Conservation (phyloP, 768 basidiomycete species). For the Leccinellum rugosiceps region DNA sequence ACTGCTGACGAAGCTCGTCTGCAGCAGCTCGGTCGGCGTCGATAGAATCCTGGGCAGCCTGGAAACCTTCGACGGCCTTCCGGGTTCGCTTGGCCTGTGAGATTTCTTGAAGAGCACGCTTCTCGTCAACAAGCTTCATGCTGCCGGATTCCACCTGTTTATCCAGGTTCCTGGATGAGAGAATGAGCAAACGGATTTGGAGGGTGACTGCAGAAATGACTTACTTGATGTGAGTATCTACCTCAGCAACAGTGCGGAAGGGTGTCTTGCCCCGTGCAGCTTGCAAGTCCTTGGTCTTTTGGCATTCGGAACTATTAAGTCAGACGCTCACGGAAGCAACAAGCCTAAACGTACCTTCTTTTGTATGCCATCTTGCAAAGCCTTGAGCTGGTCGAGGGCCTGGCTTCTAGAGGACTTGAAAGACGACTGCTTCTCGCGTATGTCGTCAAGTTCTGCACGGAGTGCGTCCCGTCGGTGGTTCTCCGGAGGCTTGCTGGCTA, state of each 20-base stretch:
- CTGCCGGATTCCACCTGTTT: slow-evolving; percentile 89
- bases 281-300: slow-evolving; percentile 83
- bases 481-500: slow-evolving; percentile 55
- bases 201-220: slow-evolving; percentile 23
- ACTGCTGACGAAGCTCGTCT: slow-evolving; percentile 78
- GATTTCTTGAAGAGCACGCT: slow-evolving; percentile 91
- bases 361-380: slow-evolving; percentile 70
- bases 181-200: slow-evolving; percentile 1
- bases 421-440: slow-evolving; percentile 76
- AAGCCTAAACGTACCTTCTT: slow-evolving; percentile 60
- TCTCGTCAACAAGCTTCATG: slow-evolving; percentile 93
- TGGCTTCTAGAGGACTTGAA: slow-evolving; percentile 70
- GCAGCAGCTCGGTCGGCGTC: slow-evolving; percentile 69
- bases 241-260: slow-evolving; percentile 80
- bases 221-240: slow-evolving; percentile 85
- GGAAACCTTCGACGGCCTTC: slow-evolving; percentile 76
- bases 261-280: slow-evolving; percentile 71
- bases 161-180: slow-evolving; percentile 63
- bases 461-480: slow-evolving; percentile 73
- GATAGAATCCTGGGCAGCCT: slow-evolving; percentile 74
- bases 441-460: slow-evolving; percentile 73
- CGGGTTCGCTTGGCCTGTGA: slow-evolving; percentile 66
- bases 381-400: slow-evolving; percentile 74
- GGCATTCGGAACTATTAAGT: slow-evolving; percentile 2
- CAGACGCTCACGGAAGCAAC: not conserved